Percentiles rank a stretch among this genome's conserved stretches.
phyloP scores from a whole-genome alignment of 1,284 basidiomycete species.

The Ceratobasidium sp. region DNA sequence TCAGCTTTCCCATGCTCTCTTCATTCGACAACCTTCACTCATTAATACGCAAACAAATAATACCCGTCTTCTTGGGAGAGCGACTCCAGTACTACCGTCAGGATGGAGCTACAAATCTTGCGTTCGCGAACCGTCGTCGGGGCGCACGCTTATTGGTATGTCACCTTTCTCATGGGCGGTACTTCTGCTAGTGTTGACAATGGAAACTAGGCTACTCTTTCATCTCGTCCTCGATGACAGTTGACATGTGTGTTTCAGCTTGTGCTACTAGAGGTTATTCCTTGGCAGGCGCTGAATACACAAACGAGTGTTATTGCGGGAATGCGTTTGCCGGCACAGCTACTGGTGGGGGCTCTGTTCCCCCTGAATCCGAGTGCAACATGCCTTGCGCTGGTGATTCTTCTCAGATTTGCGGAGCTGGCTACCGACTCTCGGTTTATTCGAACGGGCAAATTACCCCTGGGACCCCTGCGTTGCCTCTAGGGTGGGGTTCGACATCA shows the following conservation, averaged over 20 bases:
- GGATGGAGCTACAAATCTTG: conserved; percentile 41
- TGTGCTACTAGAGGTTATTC: conserved; percentile 39
- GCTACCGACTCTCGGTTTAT: conserved; percentile 24
- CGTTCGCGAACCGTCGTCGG: conserved; percentile 33
- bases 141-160: conserved; percentile 26
- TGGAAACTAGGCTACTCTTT: conserved; percentile 15
- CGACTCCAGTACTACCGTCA: conserved; percentile 21
- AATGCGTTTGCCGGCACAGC: conserved; percentile 29
- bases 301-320: conserved; percentile 47
- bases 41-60: not conserved
- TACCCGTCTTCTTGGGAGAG: not conserved
- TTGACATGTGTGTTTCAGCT: conserved; percentile 31
- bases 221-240: conserved; percentile 34
- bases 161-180: not conserved
- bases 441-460: conserved; percentile 4
- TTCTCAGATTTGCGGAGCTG: conserved; percentile 39
- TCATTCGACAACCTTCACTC: not conserved
- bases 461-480: conserved; percentile 7
- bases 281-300: conserved; percentile 43
- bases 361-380: conserved; percentile 40
- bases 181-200: not conserved
- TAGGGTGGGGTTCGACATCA: conserved; percentile 4
- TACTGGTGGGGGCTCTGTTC: conserved; percentile 16
- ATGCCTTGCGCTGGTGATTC: conserved; percentile 40
- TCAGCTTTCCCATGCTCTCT: conserved; percentile 3